Conservation (phyloP, 2,329 filamentous ascomycete species). For the Talaromyces sp. region DNA sequence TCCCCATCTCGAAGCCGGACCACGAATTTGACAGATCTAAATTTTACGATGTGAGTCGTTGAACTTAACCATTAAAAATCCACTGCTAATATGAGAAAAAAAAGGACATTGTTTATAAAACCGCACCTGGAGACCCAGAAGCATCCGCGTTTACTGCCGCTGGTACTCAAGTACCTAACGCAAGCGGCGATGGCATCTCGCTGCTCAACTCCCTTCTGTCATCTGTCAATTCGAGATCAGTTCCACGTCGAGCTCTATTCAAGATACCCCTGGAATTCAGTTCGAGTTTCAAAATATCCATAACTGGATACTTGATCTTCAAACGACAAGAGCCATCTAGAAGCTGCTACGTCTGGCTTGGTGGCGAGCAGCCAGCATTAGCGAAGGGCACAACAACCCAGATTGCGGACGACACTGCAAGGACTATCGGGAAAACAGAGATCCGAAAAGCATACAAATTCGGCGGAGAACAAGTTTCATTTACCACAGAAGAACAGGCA, state of each 20-base stretch:
- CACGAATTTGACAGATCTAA: constrained; percentile 73
- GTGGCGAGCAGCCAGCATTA: constrained; percentile 80
- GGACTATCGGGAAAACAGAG: constrained; percentile 73
- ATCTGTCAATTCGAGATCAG: constrained; percentile 86
- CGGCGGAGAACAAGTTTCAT: constrained; percentile 82
- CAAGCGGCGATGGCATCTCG: constrained; percentile 69
- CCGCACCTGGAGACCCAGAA: constrained; percentile 65
- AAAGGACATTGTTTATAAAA: constrained; percentile 89
- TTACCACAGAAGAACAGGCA: constrained; percentile 78
- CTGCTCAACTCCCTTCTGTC: constrained; percentile 76
- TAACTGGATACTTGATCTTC: constrained; percentile 88
- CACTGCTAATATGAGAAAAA: constrained; percentile 24
- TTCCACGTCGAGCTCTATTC: constrained; percentile 80
- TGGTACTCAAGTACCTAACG: constrained; percentile 48
- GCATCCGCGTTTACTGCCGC: constrained; percentile 56
- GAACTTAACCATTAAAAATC: background rate
- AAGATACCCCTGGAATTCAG: constrained; percentile 84
- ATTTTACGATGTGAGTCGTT: constrained; percentile 75
- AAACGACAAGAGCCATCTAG: constrained; percentile 77
- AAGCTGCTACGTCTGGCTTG: constrained; percentile 82
- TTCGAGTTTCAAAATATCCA: constrained; percentile 76
- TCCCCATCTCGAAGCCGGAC: constrained; percentile 72
- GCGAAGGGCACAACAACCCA: constrained; percentile 69
- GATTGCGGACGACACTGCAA: constrained; percentile 72
- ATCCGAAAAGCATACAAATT: constrained; percentile 94